Conservation (phyloP, 2,329 filamentous ascomycete genomes). For the Microdochium paspali region DNA sequence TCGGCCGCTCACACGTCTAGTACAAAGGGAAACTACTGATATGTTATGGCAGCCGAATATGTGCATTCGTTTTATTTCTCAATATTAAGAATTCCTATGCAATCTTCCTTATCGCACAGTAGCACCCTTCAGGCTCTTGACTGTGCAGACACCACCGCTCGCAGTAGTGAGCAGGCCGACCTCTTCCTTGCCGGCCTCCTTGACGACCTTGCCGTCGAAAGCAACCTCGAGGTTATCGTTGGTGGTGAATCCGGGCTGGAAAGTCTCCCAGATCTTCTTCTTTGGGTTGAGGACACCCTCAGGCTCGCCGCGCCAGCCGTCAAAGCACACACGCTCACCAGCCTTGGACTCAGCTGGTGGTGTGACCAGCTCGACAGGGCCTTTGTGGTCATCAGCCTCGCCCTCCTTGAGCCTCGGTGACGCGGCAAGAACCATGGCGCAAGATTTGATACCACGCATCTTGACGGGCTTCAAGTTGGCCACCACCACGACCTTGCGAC, state of each 20-base stretch:
- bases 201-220: conserved; percentile 73
- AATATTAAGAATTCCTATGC: too few species aligned
- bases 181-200: conserved; percentile 64
- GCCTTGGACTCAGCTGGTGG: conserved; percentile 72
- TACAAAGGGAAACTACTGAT: too few species aligned
- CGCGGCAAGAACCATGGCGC: conserved; percentile 85
- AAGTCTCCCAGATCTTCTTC: conserved; percentile 98
- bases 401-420: conserved; percentile 77
- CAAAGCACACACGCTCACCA: conserved; percentile 84
- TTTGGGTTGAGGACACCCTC: conserved; percentile 94
- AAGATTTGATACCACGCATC: conserved; percentile 79
- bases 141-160: conserved; percentile 71
- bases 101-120: conserved; percentile 76
- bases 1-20: too few species aligned
- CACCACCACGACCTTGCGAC: conserved; percentile 87
- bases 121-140: conserved; percentile 70
- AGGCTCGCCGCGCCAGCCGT: conserved; percentile 88
- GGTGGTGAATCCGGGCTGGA: conserved; percentile 94
- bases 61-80: too few species aligned
- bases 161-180: conserved; percentile 64
- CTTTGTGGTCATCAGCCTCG: conserved; percentile 75
- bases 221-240: conserved; percentile 71
- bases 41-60: too few species aligned
- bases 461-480: conserved; percentile 99
- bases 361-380: conserved; percentile 83